Conservation (phyloP, 129 eudicot species). For the Silybum marianum region DNA sequence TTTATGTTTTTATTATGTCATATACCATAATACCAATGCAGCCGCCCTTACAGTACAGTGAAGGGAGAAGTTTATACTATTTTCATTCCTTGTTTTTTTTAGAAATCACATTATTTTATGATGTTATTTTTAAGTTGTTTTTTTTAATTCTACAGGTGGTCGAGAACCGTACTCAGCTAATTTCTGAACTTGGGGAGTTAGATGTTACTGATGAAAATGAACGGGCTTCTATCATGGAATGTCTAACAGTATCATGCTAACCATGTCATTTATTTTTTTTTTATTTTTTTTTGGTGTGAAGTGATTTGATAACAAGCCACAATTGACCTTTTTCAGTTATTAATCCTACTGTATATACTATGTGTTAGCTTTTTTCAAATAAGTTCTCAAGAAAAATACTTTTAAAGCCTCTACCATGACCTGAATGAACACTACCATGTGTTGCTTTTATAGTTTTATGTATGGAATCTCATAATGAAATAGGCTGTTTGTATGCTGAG, state of each 20-base stretch:
- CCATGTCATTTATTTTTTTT: not conserved
- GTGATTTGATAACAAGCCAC: not conserved
- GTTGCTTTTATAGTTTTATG: not conserved
- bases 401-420: not conserved
- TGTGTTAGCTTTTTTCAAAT: not conserved
- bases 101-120: not conserved
- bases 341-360: not conserved
- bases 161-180: constrained; percentile 78
- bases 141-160: constrained; percentile 60
- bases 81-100: not conserved
- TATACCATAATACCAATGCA: not conserved
- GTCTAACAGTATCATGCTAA: constrained; percentile 62
- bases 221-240: constrained; percentile 54
- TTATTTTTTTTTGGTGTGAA: not conserved
- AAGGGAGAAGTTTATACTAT: not conserved
- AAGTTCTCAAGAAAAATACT: not conserved
- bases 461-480: not conserved
- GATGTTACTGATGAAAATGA: constrained; percentile 45
- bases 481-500: not conserved
- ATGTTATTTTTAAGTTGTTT: not conserved
- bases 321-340: not conserved
- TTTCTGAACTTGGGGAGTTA: constrained; percentile 55
- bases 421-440: not conserved
- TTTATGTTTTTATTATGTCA: not conserved
- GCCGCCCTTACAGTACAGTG: not conserved